Base-by-base conservation (phyloP, 1,284 basidiomycete genomes). In the Naganishia sp. region DNA sequence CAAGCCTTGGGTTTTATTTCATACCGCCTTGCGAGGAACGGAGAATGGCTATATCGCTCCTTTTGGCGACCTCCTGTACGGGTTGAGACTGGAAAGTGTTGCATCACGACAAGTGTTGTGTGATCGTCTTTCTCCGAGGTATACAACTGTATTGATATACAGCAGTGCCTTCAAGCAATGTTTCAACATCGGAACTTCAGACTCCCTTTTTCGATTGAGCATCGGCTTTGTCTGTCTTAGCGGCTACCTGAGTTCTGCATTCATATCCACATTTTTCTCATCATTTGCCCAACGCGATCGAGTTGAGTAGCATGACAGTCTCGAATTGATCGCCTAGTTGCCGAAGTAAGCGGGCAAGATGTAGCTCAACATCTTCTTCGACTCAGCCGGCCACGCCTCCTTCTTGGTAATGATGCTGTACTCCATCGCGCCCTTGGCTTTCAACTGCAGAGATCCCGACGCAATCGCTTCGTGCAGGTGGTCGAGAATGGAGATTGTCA, bases 331-430 rank as follows among this genome's bases (percentile, higher is more conserved):
- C 6, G 39, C n/a, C 59, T 61, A 61, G 23, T 43, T 36, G 52
- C 65, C 43, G 64, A 81, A 82, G 74, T 82, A 82, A 16, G 59
- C 60, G 0, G 91, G 90, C 48, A 96, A 82, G 72, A 97, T 83
- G 79, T 83, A 96, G 15, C 86, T 82, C 59, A 95, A 81, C 79
- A 90, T 94, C 78, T 86, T 78, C 72, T 85, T 82, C 70, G 91
- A 87, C 70, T 87, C 86, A 18, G 83, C 82, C 44, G 85, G 85
- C 78, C 88, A 87, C 65, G 84, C 77, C 63, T 66, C 65, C 46
- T 46, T 60, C 46, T 84, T 82, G 18, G 92, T 92, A 86, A 96
- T 90, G 78, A 95, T 90, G 50, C 89, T 86, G 74, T 85, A 89
- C 74, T 86, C 81, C 93, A 95, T 95, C 13, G 82, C 83, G 3